These are phyloP conservation scores for Coniferiporia weirii DNA, from an alignment of 1,284 basidiomycete species.

Conservation along the genomic window DNA sequence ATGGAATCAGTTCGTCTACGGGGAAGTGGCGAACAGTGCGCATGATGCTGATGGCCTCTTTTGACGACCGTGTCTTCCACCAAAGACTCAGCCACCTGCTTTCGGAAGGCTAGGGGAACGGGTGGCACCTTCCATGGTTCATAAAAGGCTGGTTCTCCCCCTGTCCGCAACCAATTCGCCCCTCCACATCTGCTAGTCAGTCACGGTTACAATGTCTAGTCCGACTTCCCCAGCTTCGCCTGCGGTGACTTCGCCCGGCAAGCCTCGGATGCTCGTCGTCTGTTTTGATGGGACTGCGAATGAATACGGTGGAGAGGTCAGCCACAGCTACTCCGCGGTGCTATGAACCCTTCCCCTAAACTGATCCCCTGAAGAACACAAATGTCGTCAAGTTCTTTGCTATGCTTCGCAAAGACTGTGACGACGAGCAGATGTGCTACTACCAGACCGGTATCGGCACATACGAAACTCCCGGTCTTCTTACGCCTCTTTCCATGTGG, in stretches of 20 bases:
- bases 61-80: no score
- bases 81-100: no score
- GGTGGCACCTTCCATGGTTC: no score
- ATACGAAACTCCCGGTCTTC: constrained; percentile 46
- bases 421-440: constrained; percentile 54
- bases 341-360: neutral
- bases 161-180: neutral
- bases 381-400: constrained; percentile 67
- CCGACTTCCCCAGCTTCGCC: neutral
- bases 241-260: neutral
- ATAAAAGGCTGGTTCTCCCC: neutral
- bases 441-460: constrained; percentile 71
- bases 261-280: constrained; percentile 44
- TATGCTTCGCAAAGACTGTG: constrained; percentile 49
- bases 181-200: neutral
- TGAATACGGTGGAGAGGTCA: constrained; percentile 38
- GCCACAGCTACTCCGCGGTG: constrained; percentile 9
- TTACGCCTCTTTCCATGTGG: constrained; percentile 46
- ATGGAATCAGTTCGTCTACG: no score
- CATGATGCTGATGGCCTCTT: no score
- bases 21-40: no score
- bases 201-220: neutral
- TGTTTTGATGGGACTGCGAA: constrained; percentile 61
- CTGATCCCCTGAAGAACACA: constrained; percentile 44
- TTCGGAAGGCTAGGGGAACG: no score